Evolutionary conservation across 1,284 basidiomycete genomes (phyloP).

Genomic region (Melampsora americana): DNA sequence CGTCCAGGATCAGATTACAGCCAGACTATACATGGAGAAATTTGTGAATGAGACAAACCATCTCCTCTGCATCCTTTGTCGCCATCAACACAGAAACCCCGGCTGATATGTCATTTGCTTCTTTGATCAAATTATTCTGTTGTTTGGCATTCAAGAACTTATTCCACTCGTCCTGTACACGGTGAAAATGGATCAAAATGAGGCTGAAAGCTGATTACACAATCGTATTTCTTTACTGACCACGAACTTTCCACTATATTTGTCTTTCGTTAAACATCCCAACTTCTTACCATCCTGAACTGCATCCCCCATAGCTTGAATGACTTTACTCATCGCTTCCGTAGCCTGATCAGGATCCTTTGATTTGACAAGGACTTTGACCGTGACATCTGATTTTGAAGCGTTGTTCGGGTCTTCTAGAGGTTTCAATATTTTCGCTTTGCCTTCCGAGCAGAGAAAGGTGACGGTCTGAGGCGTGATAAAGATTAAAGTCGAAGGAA

Average conservation of each 20-base stretch:
- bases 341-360: conserved; percentile 20
- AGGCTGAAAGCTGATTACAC: background rate
- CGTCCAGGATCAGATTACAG: conserved; percentile 1
- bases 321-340: conserved; percentile 21
- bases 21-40: background rate
- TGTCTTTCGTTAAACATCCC: conserved; percentile 72
- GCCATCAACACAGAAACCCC: conserved; percentile 78
- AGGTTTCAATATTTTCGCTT: conserved; percentile 62
- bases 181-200: background rate
- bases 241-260: conserved; percentile 71
- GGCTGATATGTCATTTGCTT: conserved; percentile 72
- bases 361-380: conserved; percentile 53
- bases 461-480: conserved; percentile 67
- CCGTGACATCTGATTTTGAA: conserved; percentile 48
- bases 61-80: conserved; percentile 84
- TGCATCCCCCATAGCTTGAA: background rate
- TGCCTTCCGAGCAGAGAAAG: conserved; percentile 81
- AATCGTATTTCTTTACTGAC: conserved; percentile 64
- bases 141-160: conserved; percentile 58
- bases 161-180: conserved; percentile 47
- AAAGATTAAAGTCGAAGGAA: conserved; percentile 81
- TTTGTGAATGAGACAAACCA: conserved; percentile 1
- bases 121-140: conserved; percentile 11
- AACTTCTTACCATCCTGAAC: conserved; percentile 56
- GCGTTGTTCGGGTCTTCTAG: background rate